phyloP scores from a whole-genome alignment of 2,329 filamentous ascomycete species.

The Diaporthe citrichinensis region DNA sequence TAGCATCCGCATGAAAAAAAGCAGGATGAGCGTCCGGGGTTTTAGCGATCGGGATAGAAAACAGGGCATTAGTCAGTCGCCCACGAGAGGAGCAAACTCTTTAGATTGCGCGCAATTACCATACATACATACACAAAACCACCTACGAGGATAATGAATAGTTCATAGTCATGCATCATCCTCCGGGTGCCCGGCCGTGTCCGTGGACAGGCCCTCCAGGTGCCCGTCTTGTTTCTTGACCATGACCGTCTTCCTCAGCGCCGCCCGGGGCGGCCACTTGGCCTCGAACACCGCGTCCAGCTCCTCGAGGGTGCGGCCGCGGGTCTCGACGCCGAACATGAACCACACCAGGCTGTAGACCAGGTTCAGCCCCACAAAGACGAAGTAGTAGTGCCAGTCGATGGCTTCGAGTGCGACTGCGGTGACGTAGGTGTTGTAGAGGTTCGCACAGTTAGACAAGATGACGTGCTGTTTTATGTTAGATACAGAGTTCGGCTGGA shows the following conservation, averaged over 20 bases:
- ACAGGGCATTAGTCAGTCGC: neutral
- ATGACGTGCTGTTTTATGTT: constrained; percentile 44
- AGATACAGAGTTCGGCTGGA: neutral
- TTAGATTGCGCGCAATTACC: constrained; percentile 10
- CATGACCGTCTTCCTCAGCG: constrained; percentile 51
- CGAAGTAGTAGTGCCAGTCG: constrained; percentile 51
- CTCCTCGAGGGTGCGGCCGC: constrained; percentile 58
- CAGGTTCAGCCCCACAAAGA: constrained; percentile 51
- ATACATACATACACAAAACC: constrained; percentile 9
- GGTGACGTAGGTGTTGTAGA: constrained; percentile 52
- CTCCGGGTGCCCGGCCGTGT: neutral
- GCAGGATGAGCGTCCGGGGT: neutral
- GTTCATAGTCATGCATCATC: constrained; percentile 25
- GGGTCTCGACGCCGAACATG: constrained; percentile 50
- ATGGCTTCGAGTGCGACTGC: constrained; percentile 50
- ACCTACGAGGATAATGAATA: constrained; percentile 21
- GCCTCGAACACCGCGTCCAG: constrained; percentile 58
- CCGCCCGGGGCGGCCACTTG: constrained; percentile 54
- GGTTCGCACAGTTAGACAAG: constrained; percentile 50
- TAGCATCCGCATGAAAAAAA: neutral
- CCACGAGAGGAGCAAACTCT: neutral
- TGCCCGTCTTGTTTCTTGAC: constrained; percentile 43
- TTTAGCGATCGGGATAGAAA: neutral
- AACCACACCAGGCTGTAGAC: constrained; percentile 49
- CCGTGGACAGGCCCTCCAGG: constrained; percentile 15